Evolutionary conservation across 2,329 filamentous ascomycete genomes (phyloP).

Genomic region (Chrysosporium keratinophilum): DNA sequence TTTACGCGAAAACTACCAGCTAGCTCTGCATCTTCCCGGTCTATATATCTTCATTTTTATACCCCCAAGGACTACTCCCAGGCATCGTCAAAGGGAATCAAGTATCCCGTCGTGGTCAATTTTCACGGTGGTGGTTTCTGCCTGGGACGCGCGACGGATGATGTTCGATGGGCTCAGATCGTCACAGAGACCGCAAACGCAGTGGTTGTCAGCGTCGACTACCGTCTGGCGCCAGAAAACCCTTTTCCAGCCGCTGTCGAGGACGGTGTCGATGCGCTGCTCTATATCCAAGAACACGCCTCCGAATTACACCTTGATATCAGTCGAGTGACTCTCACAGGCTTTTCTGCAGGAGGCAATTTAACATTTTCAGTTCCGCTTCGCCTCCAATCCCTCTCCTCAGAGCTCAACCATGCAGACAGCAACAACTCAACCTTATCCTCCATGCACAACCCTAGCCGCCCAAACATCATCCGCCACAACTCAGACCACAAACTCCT

Average conservation of each 20-base stretch:
- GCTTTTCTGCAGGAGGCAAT: constrained; percentile 55
- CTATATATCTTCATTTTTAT: constrained; percentile 47
- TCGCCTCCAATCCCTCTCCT: constrained; percentile 33
- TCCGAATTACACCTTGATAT: constrained; percentile 48
- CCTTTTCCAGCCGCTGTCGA: constrained; percentile 55
- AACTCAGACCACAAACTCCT: constrained; percentile 15
- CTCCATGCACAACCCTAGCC: constrained; percentile 4
- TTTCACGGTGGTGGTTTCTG: constrained; percentile 57
- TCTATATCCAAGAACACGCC: constrained; percentile 49
- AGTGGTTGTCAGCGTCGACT: constrained; percentile 52
- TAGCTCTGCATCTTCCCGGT: constrained; percentile 36
- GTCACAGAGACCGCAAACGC: constrained; percentile 48
- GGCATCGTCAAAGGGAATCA: constrained; percentile 30
- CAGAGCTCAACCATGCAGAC: constrained; percentile 10
- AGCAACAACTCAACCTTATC: constrained; percentile 8
- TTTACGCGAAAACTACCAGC: constrained; percentile 47
- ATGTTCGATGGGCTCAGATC: constrained; percentile 49
- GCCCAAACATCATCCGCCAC: constrained; percentile 13
- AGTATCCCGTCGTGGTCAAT: constrained; percentile 51
- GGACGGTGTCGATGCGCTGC: constrained; percentile 51
- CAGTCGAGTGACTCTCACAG: constrained; percentile 48
- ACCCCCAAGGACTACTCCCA: constrained; percentile 39
- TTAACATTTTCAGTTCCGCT: constrained; percentile 53
- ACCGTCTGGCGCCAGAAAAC: constrained; percentile 50
- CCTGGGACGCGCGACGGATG: constrained; percentile 49